phyloP scores from a whole-genome alignment of 768 basidiomycete species.

The Cystobasidium ongulense region DNA sequence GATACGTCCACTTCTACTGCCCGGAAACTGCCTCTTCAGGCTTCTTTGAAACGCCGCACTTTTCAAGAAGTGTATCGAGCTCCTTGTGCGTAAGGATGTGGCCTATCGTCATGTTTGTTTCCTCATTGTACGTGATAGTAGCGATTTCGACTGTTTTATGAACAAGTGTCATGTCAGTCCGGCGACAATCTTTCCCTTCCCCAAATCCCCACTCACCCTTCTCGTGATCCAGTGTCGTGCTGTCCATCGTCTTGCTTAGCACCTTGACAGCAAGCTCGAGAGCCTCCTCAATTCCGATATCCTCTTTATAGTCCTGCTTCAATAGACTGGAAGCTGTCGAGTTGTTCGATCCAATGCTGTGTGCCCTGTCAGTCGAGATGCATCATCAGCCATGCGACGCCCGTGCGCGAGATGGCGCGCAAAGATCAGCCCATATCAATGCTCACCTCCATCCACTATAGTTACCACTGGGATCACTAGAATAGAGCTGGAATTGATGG shows the following conservation, averaged over 20 bases:
- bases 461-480: constrained; percentile 96
- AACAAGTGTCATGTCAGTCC: not conserved
- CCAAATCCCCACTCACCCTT: constrained; percentile 63
- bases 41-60: constrained; percentile 42
- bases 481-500: constrained; percentile 93
- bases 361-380: constrained; percentile 79
- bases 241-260: constrained; percentile 99
- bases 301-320: constrained; percentile 98
- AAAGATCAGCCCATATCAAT: not conserved
- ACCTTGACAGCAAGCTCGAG: constrained; percentile 82
- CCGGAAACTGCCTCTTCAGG: constrained; percentile 34
- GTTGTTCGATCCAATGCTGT: constrained; percentile 97
- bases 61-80: constrained; percentile 43
- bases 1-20: not conserved
- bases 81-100: constrained; percentile 42
- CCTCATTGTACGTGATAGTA: constrained; percentile 74
- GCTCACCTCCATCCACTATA: constrained; percentile 51
- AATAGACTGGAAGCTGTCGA: constrained; percentile 88
- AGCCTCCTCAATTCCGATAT: constrained; percentile 79
- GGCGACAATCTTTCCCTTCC: too few relatives aligned
- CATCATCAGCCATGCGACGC: not conserved
- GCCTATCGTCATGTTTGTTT: constrained; percentile 39
- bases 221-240: constrained; percentile 89
- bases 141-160: constrained; percentile 77
- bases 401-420: not conserved